Percentiles rank a stretch among this genome's conserved stretches.
Conservation (phyloP, 176 grass and related monocot genomes). For the Oryza brachyantha region DNA sequence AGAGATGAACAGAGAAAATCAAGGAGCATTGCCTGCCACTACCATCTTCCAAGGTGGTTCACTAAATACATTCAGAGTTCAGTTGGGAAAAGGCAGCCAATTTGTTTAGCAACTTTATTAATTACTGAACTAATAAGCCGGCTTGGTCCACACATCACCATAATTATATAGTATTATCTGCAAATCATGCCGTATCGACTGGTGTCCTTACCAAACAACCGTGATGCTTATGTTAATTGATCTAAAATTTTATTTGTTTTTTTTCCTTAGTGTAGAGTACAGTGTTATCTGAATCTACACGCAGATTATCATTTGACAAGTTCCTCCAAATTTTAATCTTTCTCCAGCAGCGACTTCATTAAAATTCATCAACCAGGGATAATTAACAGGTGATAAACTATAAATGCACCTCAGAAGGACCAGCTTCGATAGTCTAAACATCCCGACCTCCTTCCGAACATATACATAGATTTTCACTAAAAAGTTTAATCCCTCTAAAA, state of each 20-base stretch:
- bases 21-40: constrained; percentile 27
- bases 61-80: constrained; percentile 26
- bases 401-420: neutral
- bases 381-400: neutral
- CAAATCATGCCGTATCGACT: neutral
- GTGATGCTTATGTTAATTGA: neutral
- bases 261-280: neutral
- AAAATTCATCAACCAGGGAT: neutral
- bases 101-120: constrained; percentile 27
- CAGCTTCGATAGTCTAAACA: too few relatives aligned
- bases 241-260: neutral
- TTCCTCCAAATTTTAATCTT: neutral
- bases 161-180: constrained; percentile 15
- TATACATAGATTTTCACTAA: too few relatives aligned
- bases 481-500: too few relatives aligned
- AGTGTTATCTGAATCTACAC: neutral
- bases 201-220: neutral
- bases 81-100: neutral
- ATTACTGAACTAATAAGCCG: constrained; percentile 19
- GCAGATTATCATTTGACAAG: neutral
- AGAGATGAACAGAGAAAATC: neutral
- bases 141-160: constrained; percentile 2
- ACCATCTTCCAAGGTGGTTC: constrained; percentile 22
- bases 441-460: too few relatives aligned
- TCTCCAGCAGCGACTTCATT: neutral